Evolutionary conservation across 1,284 basidiomycete genomes (phyloP), one percentile per base, ranked within the genome.

Genomic region (Neolentinus lepideus): DNA sequence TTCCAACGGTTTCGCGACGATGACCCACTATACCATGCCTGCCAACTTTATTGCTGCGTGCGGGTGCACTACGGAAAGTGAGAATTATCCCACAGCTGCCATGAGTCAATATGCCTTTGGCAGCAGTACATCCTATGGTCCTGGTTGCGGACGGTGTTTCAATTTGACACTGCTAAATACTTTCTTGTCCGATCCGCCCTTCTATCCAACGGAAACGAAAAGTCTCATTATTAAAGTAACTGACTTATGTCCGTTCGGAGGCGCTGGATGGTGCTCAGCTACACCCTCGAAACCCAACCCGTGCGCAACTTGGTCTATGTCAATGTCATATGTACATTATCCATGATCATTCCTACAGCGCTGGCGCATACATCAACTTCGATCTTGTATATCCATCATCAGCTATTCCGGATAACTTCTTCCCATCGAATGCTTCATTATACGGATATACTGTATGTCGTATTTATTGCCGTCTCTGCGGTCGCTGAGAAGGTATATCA

Each of bases 61-160:
- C 61, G 88, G 88, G 55, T 91, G 89, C 65, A 83, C 80, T 1
- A 76, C 76, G 9, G 72, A 75, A 46, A 88, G 85, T 9, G 43
- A 53, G 27, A 29, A 54, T 19, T 46, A 45, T 36, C 56, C 31
- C 47, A 90, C 88, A 1, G 88, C 83, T 19, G 89, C 89, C 8
- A 69, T 91, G 60, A 87, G 76, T 57, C 83, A 89, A 63, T 83
- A 85, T 75, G 88, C 88, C 1, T 91, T 78, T 61, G 89, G 88
- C 0, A 87, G 84, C 64, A 84, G 79, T 59, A 75, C 71, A n/a
- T 76, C 78, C n/a, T 90, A 83, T 64, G 88, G 88, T 3, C 82
- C 86, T 38, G 78, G 76, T 2, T 90, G 88, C 62, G 88, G 88
- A 38, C 76, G 75, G 56, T 91, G 89, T 74, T 90, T 91, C 69